phyloP scores from a whole-genome alignment of 139 green algal species.

The Penium margaritaceum region DNA sequence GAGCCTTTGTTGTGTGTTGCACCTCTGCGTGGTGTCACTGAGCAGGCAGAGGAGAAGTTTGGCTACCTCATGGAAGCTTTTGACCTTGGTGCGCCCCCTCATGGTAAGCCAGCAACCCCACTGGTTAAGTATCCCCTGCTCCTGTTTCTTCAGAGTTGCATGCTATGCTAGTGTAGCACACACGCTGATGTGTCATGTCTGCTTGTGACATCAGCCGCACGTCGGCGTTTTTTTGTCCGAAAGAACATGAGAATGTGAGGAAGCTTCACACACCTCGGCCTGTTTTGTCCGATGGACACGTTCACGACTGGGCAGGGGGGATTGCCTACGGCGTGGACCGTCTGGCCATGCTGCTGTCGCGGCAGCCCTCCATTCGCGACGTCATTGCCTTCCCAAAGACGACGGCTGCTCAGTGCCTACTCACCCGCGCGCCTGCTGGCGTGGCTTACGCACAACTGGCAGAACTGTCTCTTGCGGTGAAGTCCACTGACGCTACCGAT shows the following conservation, averaged over 20 bases:
- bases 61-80: conserved; percentile 53
- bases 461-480: conserved; percentile 44
- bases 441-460: conserved; percentile 42
- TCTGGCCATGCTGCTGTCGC: conserved; percentile 83
- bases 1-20: no score
- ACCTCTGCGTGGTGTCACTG: no score
- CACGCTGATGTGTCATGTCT: no score
- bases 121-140: not conserved
- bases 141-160: not conserved
- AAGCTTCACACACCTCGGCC: no score
- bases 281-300: no score
- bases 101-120: not conserved
- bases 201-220: no score
- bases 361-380: conserved; percentile 78
- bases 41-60: conserved; percentile 55
- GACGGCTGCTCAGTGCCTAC: conserved; percentile 66
- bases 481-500: no score
- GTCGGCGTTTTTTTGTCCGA: no score
- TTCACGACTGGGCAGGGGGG: conserved; percentile 37
- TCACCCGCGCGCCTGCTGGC: conserved; percentile 64
- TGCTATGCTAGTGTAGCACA: no score
- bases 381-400: conserved; percentile 99
- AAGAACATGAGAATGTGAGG: no score
- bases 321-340: conserved; percentile 88
- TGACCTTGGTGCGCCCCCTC: not conserved